These are phyloP conservation scores for Candida incommunis DNA, from an alignment of 805 yeast genomes.

Conservation along the genomic window DNA sequence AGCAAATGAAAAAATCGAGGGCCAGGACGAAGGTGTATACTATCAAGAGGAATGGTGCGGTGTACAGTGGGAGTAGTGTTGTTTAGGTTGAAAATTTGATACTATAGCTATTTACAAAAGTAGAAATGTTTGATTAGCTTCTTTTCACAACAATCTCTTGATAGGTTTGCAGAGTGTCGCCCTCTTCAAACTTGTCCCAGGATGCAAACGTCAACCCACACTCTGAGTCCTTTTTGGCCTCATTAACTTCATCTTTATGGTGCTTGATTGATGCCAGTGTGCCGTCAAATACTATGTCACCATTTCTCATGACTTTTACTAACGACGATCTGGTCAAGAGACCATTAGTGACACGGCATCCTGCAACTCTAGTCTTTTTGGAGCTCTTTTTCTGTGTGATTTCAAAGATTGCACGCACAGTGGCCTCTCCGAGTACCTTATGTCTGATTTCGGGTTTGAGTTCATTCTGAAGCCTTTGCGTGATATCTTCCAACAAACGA, in stretches of 20 bases:
- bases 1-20: constrained; percentile 42
- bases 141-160: constrained; percentile 43
- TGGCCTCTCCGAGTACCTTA: constrained; percentile 52
- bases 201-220: constrained; percentile 67
- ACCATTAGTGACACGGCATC: constrained; percentile 70
- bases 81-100: background rate
- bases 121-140: background rate
- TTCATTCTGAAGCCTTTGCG: constrained; percentile 41
- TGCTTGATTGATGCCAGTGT: constrained; percentile 60
- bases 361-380: constrained; percentile 56
- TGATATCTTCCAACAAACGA: constrained; percentile 73
- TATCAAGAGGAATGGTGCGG: constrained; percentile 70
- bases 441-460: constrained; percentile 55
- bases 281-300: constrained; percentile 39
- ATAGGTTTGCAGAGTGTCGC: constrained; percentile 60
- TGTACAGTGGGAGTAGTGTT: constrained; percentile 63
- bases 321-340: constrained; percentile 41
- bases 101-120: constrained; percentile 1
- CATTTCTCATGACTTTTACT: constrained; percentile 43
- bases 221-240: constrained; percentile 73
- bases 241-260: constrained; percentile 62
- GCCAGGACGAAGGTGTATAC: constrained; percentile 62
- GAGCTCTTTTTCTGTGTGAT: constrained; percentile 39
- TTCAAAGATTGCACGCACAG: constrained; percentile 56
- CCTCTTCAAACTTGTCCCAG: constrained; percentile 58